A percentile compares a stretch with the other conserved stretches of the same genome.
Conservation (phyloP, 2,329 filamentous ascomycete species). For the Colletotrichum australisinense region DNA sequence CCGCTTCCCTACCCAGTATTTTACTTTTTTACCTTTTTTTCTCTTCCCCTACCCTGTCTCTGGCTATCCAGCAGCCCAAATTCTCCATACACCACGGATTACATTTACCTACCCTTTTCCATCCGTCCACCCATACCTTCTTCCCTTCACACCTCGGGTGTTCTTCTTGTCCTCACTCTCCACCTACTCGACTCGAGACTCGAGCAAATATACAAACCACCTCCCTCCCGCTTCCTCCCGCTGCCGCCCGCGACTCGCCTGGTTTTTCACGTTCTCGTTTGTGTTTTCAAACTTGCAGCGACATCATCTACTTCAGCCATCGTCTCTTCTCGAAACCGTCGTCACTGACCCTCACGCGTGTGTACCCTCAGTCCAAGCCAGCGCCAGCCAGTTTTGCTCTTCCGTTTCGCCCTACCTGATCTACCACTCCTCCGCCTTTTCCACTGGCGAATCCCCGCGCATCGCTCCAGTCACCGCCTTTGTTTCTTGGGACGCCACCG, state of each 20-base stretch:
- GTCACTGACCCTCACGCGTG: conserved; percentile 21
- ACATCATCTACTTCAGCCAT: conserved; percentile 25
- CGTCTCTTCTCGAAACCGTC: conserved; percentile 18
- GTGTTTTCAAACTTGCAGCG: conserved; percentile 30
- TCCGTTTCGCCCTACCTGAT: conserved; percentile 5
- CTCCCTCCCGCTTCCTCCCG: conserved; percentile 10
- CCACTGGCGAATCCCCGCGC: conserved; percentile 35
- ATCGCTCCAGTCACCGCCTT: conserved; percentile 39
- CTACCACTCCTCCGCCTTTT: conserved; percentile 3
- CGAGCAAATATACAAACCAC: conserved; percentile 16
- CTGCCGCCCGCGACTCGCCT: conserved; percentile 2
- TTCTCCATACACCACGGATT: neutral
- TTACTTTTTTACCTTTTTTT: conserved; percentile 29
- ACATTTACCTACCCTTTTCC: conserved; percentile 20
- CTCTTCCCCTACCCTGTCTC: conserved; percentile 9
- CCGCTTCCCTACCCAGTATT: conserved; percentile 29
- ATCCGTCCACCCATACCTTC: conserved; percentile 12
- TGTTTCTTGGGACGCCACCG: conserved; percentile 37
- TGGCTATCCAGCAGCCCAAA: neutral
- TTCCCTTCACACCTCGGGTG: conserved; percentile 13
- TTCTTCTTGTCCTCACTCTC: conserved; percentile 12
- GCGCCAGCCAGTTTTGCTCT: conserved; percentile 20
- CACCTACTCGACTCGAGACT: conserved; percentile 14
- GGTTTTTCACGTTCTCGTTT: conserved; percentile 25
- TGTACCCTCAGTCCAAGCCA: conserved; percentile 1